These are phyloP conservation scores for Theileria orientalis DNA, from an alignment of 169 alveolate species.

Conservation along the genomic window DNA sequence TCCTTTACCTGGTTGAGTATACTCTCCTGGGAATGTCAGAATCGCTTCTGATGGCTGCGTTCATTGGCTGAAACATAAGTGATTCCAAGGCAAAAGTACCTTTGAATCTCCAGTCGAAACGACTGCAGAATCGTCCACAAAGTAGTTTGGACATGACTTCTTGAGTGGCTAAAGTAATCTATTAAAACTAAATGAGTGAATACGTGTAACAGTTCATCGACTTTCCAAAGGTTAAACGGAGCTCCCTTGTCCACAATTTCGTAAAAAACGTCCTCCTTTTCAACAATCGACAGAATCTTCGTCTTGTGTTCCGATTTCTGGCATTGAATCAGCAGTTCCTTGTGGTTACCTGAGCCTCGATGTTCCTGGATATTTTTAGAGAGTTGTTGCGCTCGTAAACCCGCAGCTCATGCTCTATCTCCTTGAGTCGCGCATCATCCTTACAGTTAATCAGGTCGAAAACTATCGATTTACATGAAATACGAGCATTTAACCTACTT, in stretches of 20 bases:
- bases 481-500: constrained; percentile 5
- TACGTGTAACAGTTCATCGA: constrained; percentile 52
- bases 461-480: constrained; percentile 13
- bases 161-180: constrained; percentile 25
- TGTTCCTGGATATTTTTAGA: constrained; percentile 66
- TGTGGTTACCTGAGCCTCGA: constrained; percentile 39
- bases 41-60: constrained; percentile 70
- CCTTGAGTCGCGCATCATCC: constrained; percentile 54
- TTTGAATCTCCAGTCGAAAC: constrained; percentile 46
- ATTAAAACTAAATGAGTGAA: not conserved
- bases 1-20: constrained; percentile 47
- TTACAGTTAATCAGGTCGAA: constrained; percentile 59
- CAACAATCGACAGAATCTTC: constrained; percentile 69
- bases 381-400: constrained; percentile 68
- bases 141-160: constrained; percentile 49
- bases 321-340: not conserved
- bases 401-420: constrained; percentile 66
- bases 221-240: constrained; percentile 64
- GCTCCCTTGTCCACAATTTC: constrained; percentile 75
- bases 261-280: constrained; percentile 70
- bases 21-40: constrained; percentile 71
- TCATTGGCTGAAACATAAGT: constrained; percentile 68
- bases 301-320: constrained; percentile 67
- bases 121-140: constrained; percentile 34
- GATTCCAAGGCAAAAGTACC: constrained; percentile 22